These are phyloP conservation scores for Scedosporium minutisporum DNA, from an alignment of 2,329 filamentous ascomycete species.

Conservation along the genomic window DNA sequence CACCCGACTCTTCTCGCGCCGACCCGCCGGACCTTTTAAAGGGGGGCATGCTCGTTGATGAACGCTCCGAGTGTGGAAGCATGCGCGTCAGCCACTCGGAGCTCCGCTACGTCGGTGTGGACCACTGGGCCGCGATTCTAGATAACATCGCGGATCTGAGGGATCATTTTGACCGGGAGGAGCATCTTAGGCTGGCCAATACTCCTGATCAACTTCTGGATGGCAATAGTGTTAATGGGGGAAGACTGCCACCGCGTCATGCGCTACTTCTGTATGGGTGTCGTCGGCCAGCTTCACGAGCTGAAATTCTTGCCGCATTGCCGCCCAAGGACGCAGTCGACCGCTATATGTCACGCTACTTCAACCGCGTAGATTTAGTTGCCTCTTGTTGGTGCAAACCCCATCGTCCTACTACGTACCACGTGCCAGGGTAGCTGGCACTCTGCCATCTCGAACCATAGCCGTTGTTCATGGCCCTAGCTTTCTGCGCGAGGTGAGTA, in stretches of 20 bases:
- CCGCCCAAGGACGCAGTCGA: constrained; percentile 23
- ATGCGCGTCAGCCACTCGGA: constrained; percentile 16
- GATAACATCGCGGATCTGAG: constrained; percentile 30
- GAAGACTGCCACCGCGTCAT: constrained; percentile 2
- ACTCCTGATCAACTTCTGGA: neutral
- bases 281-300: constrained; percentile 13
- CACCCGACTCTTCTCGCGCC: neutral
- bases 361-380: constrained; percentile 17
- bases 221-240: neutral
- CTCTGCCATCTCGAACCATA: neutral
- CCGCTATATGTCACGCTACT: constrained; percentile 24
- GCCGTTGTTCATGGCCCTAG: neutral
- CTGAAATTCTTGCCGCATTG: constrained; percentile 24
- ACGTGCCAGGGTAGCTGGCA: no score
- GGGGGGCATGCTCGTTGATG: neutral
- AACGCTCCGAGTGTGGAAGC: neutral
- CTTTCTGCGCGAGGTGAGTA: neutral
- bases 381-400: neutral
- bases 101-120: constrained; percentile 22
- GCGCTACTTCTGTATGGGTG: constrained; percentile 23
- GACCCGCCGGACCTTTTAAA: neutral
- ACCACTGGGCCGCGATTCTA: constrained; percentile 30
- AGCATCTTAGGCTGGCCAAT: constrained; percentile 8
- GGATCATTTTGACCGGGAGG: constrained; percentile 21
- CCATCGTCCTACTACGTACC: neutral